Evolutionary conservation across 2,329 filamentous ascomycete species (phyloP), one percentile per base, ranked within the genome.

Genomic region (Aureobasidium leucospermi): DNA sequence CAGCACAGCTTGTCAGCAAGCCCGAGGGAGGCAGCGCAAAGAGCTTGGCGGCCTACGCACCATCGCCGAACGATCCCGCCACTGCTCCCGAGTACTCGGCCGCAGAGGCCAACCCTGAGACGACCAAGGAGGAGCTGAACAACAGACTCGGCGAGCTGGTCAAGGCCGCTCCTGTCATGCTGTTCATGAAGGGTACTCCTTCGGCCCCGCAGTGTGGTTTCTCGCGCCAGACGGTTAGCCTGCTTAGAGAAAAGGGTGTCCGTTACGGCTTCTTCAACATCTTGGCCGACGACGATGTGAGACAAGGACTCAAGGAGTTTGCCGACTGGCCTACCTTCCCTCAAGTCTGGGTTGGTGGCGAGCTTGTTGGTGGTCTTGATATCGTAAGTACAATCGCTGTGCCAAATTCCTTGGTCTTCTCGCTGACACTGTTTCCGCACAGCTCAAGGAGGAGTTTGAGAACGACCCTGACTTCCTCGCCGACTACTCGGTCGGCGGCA

Each of bases 251-350:
- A 76, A 87, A 90, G 70, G 88, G 88, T 52, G 88, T 99, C 62
- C 90, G 96, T 72, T 99, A 97, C 73, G 94, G 94, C 19, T 99
- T 99, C 80, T 99, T 99, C 80, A 97, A 99, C 72, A 99, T 99
- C 64, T 76, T 99, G 67, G 94, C 94, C 64, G 94, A 99, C 72
- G 93, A 99, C 69, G 93, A 97, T 74, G 94, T 99, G 49, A 83
- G 94, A 62, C 93, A 97, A 76, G 94, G 94, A 0, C 77, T 99
- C 69, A 99, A 99, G 81, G 90, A 94, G 76, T 97, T 86, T 73
- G 91, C 91, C n/a, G 94, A 97, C 63, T 99, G 94, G 94, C 94
- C 94, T 9, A 99, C 94, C 0, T 99, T 90, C 75, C 94, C 94
- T 19, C 94, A 99, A 75, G 78, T 99, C 63, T 99, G 93, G 86